These are phyloP conservation scores for Aethionema arabicum DNA, from an alignment of 345 rosid species.

Conservation along the genomic window DNA sequence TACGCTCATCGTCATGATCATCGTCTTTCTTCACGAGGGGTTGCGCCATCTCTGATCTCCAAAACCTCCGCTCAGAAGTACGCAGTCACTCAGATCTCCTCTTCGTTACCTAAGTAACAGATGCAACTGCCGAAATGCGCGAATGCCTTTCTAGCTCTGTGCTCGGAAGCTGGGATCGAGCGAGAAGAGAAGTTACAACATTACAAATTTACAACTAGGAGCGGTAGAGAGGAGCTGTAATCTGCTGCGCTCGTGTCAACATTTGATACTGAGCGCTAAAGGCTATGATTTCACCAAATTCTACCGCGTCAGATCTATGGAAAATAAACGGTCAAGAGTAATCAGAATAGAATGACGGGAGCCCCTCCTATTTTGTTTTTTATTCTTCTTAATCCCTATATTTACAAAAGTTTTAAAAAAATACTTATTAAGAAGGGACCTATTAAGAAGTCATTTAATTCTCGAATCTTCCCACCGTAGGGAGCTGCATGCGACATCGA, in stretches of 20 bases:
- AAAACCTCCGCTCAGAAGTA: constrained; percentile 30
- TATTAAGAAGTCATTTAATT: no score
- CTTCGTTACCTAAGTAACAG: background rate
- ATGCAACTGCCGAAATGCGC: constrained; percentile 29
- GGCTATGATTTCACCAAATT: constrained; percentile 1
- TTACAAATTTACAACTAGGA: background rate
- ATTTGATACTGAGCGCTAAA: background rate
- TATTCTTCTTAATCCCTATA: no score
- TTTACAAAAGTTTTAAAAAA: no score
- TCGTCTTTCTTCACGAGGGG: constrained; percentile 95
- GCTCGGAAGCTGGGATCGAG: constrained; percentile 25
- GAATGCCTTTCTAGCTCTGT: constrained; percentile 1
- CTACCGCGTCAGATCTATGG: constrained; percentile 15
- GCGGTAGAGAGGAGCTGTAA: constrained; percentile 5
- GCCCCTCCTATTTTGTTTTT: no score
- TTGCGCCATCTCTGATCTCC: constrained; percentile 73
- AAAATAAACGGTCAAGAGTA: no score
- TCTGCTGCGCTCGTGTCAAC: constrained; percentile 21
- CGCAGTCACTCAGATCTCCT: constrained; percentile 26
- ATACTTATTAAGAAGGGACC: no score
- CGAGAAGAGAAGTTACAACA: background rate
- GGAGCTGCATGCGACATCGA: no score
- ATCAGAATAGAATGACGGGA: no score
- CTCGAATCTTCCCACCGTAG: no score
- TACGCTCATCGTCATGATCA: constrained; percentile 98